Evolutionary conservation across 169 alveolate species (phyloP), one percentile per base, ranked within the genome.

Genomic region (Prorocentrum cordatum): DNA sequence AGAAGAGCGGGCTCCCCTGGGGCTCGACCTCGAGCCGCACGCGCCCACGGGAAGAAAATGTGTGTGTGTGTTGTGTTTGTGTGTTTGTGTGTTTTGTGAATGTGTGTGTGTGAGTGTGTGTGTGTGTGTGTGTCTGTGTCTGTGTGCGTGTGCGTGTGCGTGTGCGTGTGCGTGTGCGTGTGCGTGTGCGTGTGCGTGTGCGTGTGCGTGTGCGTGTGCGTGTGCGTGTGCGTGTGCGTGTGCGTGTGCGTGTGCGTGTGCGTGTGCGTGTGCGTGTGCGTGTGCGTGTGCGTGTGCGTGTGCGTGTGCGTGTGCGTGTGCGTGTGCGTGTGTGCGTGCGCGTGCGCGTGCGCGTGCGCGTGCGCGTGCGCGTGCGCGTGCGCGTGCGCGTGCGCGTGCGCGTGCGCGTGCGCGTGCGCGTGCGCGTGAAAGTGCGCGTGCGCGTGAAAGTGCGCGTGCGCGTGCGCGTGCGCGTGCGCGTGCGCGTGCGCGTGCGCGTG

Each of bases 401-500:
- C 33, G 70, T 59, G 70, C 70, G 70, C 26, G 70, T 24, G 70
- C 35, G 70, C 33, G 70, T 59, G 70, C 70, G 70, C 24, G 70
- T 24, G 70, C 35, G 70, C 16, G 70, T 59, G 70, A 29, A 33
- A n/a, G 70, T 24, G 70, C 35, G 70, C 16, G 70, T 59, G 70
- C 70, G 70, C 24, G 70, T 24, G 70, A 3, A 33, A 3, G 70
- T 59, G 70, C 70, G 70, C 24, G 70, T 24, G 70, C 35, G 70
- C 16, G 70, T 59, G 70, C 70, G 70, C 26, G 70, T 24, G 70
- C 35, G 70, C 33, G 70, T 59, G 70, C 70, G 70, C 26, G 70
- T 24, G 70, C 35, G 70, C 70, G 70, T 59, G 70, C 70, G 70
- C 26, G 70, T 24, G 70, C 35, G 70, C 70, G 70, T 59, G 70